A percentile compares a stretch with the other conserved stretches of the same genome.
These are phyloP conservation scores for Voacanga thouarsii DNA, from an alignment of 257 asterid genomes.

Conservation along the genomic window DNA sequence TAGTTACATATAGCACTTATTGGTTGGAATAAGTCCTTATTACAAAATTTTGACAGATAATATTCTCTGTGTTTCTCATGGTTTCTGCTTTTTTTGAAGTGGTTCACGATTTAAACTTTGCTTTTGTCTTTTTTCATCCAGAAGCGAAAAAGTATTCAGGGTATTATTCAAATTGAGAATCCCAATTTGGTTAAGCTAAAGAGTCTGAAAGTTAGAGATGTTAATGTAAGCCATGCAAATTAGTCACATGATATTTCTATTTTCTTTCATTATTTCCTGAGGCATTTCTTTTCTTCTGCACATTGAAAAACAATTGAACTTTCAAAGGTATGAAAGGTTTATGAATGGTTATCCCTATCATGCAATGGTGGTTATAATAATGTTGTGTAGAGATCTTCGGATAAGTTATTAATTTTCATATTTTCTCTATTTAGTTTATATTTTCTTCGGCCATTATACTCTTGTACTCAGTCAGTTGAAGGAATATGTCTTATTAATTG, in stretches of 20 bases:
- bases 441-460: background rate
- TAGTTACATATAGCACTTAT: too few species aligned
- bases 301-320: slow-evolving; percentile 91
- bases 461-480: background rate
- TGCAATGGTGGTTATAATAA: background rate
- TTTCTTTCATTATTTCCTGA: slow-evolving; percentile 1
- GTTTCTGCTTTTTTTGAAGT: background rate
- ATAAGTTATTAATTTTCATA: background rate
- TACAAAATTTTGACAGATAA: too few species aligned
- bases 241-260: background rate
- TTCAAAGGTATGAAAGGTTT: slow-evolving; percentile 81
- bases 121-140: slow-evolving; percentile 27
- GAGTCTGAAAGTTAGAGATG: slow-evolving; percentile 79
- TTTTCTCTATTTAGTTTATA: too few species aligned
- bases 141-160: slow-evolving; percentile 77
- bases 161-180: slow-evolving; percentile 72
- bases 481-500: background rate
- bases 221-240: slow-evolving; percentile 50
- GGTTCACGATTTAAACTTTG: slow-evolving; percentile 6
- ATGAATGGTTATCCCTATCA: slow-evolving; percentile 19
- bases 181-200: slow-evolving; percentile 79
- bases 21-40: too few species aligned
- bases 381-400: background rate
- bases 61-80: too few species aligned
- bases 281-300: slow-evolving; percentile 31